phyloP scores from a whole-genome alignment of 768 basidiomycete species.

The Russula ochroleuca region DNA sequence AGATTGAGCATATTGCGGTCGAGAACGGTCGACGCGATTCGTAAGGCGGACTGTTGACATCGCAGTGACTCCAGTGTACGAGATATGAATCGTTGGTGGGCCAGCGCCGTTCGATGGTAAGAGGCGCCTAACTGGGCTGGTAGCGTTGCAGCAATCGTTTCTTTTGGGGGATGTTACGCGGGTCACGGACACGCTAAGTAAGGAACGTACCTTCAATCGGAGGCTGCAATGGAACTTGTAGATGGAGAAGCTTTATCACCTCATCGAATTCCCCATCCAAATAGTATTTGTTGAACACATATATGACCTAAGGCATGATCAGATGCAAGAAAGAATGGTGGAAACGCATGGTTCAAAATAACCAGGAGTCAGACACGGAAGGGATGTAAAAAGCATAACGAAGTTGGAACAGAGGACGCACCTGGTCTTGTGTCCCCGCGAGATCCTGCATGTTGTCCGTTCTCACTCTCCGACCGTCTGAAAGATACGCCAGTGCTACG shows the following conservation, averaged over 20 bases:
- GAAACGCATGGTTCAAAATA: neutral
- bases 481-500: conserved; percentile 68
- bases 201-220: conserved; percentile 57
- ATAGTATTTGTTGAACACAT: conserved; percentile 79
- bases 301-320: conserved; percentile 52
- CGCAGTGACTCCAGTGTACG: conserved; percentile 50
- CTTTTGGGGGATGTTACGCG: conserved; percentile 35
- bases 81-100: conserved; percentile 59
- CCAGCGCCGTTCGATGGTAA: conserved; percentile 58
- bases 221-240: conserved; percentile 61
- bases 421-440: conserved; percentile 71
- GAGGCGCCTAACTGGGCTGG: conserved; percentile 64
- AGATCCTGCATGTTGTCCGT: conserved; percentile 72
- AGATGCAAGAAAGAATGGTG: neutral
- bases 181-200: neutral
- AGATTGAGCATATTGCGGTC: conserved; percentile 71
- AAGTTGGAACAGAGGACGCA: too few species aligned
- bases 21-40: conserved; percentile 66
- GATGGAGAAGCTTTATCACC: conserved; percentile 57
- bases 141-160: conserved; percentile 62
- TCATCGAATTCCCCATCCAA: conserved; percentile 66
- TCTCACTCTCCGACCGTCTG: conserved; percentile 71
- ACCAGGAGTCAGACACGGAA: neutral
- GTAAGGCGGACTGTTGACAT: conserved; percentile 64
- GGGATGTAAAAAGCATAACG: too few species aligned